phyloP scores from a whole-genome alignment of 441 rosid genomes.

The Gossypium lobatum region DNA sequence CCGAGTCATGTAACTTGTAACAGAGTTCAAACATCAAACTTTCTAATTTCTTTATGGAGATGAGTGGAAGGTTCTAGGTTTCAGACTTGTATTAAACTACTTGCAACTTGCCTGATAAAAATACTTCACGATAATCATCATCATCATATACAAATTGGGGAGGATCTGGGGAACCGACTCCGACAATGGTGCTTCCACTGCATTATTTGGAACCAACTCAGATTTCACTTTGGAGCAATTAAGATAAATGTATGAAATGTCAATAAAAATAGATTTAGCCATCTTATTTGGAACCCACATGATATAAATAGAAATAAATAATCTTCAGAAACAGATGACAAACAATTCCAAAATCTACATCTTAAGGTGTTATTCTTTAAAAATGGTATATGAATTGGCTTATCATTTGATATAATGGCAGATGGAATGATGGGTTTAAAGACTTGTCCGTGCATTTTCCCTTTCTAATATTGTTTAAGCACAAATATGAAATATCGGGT shows the following conservation, averaged over 20 bases:
- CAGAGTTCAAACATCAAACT: background rate
- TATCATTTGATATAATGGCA: background rate
- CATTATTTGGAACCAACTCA: background rate
- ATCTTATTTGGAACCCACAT: background rate
- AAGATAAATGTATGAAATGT: background rate
- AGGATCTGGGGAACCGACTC: conserved; percentile 92
- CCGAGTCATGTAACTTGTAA: background rate
- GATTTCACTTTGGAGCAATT: background rate
- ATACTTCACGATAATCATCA: conserved; percentile 70
- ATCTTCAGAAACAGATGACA: background rate
- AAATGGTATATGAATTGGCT: background rate
- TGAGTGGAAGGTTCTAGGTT: background rate
- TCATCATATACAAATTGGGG: conserved; percentile 82
- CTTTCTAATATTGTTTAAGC: background rate
- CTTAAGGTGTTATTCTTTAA: background rate
- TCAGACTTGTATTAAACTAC: background rate
- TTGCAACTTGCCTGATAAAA: conserved; percentile 60
- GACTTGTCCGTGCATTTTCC: background rate
- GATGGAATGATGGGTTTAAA: background rate
- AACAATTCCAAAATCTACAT: background rate
- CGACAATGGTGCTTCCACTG: conserved; percentile 96
- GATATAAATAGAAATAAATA: background rate
- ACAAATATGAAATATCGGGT: background rate
- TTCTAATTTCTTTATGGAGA: background rate
- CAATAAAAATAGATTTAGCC: background rate